These are phyloP conservation scores for Entophlyctis luteolus DNA, from an alignment of 192 early-diverging fungal species.

Conservation along the genomic window DNA sequence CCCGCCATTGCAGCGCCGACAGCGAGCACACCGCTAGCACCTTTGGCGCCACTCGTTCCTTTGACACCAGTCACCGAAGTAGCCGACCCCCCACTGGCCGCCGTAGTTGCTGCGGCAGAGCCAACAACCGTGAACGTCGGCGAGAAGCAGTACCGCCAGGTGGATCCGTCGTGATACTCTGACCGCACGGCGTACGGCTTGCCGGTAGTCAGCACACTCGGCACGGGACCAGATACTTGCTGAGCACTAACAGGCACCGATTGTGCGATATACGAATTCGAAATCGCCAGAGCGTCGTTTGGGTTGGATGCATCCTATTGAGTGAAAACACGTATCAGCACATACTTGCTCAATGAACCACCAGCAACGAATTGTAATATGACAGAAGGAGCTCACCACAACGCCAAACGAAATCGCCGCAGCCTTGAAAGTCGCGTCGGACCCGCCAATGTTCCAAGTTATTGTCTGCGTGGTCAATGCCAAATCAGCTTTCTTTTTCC, in stretches of 20 bases:
- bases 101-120: neutral
- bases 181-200: neutral
- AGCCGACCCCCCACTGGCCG: neutral
- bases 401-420: neutral
- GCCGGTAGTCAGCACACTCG: neutral
- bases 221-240: neutral
- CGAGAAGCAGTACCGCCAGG: conserved; percentile 1
- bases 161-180: neutral
- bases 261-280: neutral
- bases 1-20: too few species aligned
- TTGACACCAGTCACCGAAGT: too few species aligned
- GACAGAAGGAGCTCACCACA: neutral
- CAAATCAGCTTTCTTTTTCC: neutral
- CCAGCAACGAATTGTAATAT: neutral
- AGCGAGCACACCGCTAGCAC: too few species aligned
- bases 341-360: too few species aligned
- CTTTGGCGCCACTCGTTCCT: too few species aligned
- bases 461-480: neutral
- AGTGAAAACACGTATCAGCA: too few species aligned
- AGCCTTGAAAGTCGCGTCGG: conserved; percentile 1
- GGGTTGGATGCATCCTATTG: conserved; percentile 8
- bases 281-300: neutral
- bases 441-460: neutral
- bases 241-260: neutral
- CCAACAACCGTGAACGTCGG: neutral